Evolutionary conservation across 371 early-diverging fungal genomes (phyloP).

Genomic region (Mucor circinelloides): DNA sequence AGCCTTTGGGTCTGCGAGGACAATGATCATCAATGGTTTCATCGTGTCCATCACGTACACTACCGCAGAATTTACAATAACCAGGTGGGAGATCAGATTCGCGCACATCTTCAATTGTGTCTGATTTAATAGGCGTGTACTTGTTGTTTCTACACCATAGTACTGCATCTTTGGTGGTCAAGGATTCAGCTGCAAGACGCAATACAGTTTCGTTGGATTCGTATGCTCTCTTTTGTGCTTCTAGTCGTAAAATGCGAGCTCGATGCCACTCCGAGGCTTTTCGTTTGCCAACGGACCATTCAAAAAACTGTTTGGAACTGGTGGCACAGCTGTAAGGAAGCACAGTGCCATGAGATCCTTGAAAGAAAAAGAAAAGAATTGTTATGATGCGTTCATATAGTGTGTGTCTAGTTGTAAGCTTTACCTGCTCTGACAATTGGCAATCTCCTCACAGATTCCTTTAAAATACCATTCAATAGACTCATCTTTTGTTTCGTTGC

Average conservation of each 20-base stretch:
- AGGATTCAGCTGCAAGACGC: slow-evolving; percentile 29
- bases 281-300: slow-evolving; percentile 40
- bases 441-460: slow-evolving; percentile 30
- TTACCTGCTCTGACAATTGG: slow-evolving; percentile 41
- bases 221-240: slow-evolving; percentile 34
- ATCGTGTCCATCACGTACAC: slow-evolving; percentile 28
- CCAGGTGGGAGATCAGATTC: slow-evolving; percentile 14
- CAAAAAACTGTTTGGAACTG: slow-evolving; percentile 30
- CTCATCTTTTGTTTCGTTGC: slow-evolving; percentile 41
- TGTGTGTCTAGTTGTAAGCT: background rate
- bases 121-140: slow-evolving; percentile 34
- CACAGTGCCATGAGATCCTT: slow-evolving; percentile 20
- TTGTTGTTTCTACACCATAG: slow-evolving; percentile 41
- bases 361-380: too few relatives aligned
- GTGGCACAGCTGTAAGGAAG: slow-evolving; percentile 41
- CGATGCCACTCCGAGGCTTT: slow-evolving; percentile 56
- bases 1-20: slow-evolving; percentile 32
- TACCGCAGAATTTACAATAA: slow-evolving; percentile 49
- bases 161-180: slow-evolving; percentile 45
- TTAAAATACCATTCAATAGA: slow-evolving; percentile 35
- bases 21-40: slow-evolving; percentile 31
- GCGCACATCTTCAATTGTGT: slow-evolving; percentile 13
- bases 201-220: slow-evolving; percentile 39
- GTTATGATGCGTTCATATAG: too few relatives aligned
- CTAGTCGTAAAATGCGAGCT: slow-evolving; percentile 35